Base-by-base conservation (phyloP, 1,139 yeast genomes). In the Wickerhamiella pararugosa region DNA sequence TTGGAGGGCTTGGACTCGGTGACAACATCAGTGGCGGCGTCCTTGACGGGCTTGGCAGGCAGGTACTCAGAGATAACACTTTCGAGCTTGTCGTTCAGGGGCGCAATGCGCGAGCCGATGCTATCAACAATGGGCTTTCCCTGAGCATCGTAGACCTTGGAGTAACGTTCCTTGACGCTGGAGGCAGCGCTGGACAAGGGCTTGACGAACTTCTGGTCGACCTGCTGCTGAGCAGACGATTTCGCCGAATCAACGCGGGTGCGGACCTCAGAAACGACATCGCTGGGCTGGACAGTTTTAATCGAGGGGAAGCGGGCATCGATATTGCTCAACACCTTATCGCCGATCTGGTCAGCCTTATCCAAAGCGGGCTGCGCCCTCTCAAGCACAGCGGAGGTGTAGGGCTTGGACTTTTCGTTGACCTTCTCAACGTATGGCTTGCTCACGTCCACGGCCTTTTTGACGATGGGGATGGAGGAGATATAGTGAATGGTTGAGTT, bases 71-170 rank as follows among this genome's bases (percentile, higher is more conserved):
- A 56, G 36, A 76, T 66, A 33, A 65, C 51, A 5, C 63, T 58
- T 50, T 71, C 76, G 46, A 80, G 57, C 36, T 66, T 62, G 38
- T 66, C 61, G 59, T 81, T 82, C 11, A 78, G 36, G 4, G 84
- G 82, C 54, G 81, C 87, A 29, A 76, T 58, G 36, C 72, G 70
- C 15, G 78, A 65, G 49, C 80, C 66, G 36, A 80, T 53, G 7
- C 35, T 36, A 28, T 41, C 36, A 36, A 79, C 53, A 29, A 39
- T 25, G 32, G 38, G 34, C 52, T 73, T 75, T 11, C 82, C 83
- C 34, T 75, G 64, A 7, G 72, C 65, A 54, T 76, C 75, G 53
- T 71, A 70, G 29, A 62, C 55, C 36, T 57, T 49, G 37, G 53
- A 52, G 45, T 59, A 59, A 45, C 58, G 63, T 34, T 47, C 37